These are phyloP conservation scores for Cephalotrichum gorgonifer DNA, from an alignment of 2,329 filamentous ascomycete genomes.

Conservation along the genomic window DNA sequence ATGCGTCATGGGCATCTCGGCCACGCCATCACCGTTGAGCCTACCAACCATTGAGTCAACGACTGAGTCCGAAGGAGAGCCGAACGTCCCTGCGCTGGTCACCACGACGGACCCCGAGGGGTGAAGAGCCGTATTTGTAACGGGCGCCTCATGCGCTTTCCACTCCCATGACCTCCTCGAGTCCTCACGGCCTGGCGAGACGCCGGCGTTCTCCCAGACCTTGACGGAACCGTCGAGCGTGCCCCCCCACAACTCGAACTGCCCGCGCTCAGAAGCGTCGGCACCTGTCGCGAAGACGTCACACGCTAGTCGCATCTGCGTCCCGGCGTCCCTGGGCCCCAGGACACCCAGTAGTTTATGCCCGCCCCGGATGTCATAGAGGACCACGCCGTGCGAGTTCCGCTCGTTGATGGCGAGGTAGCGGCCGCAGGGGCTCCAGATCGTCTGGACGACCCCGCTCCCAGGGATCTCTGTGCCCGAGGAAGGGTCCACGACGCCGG, in stretches of 20 bases:
- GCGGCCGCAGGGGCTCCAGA: slow-evolving; percentile 53
- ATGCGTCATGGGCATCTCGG: slow-evolving; percentile 7
- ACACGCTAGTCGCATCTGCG: slow-evolving; percentile 38
- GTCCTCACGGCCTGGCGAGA: slow-evolving; percentile 26
- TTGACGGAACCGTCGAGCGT: slow-evolving; percentile 41
- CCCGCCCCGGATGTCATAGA: slow-evolving; percentile 53
- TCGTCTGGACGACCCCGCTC: slow-evolving; percentile 49
- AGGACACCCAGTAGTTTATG: slow-evolving; percentile 46
- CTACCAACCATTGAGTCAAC: slow-evolving; percentile 1
- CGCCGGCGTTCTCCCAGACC: slow-evolving; percentile 48
- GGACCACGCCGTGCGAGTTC: slow-evolving; percentile 40
- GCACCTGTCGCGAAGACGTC: slow-evolving; percentile 37
- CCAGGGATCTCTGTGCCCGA: slow-evolving; percentile 36
- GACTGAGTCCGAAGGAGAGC: slow-evolving; percentile 14
- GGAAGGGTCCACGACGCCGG: slow-evolving; percentile 36
- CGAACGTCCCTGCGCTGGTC: slow-evolving; percentile 47
- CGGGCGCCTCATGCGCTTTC: slow-evolving; percentile 32
- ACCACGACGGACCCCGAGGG: slow-evolving; percentile 43
- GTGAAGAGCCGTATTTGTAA: slow-evolving; percentile 41
- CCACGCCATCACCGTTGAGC: slow-evolving; percentile 6
- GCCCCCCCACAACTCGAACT: slow-evolving; percentile 55
- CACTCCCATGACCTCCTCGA: slow-evolving; percentile 38
- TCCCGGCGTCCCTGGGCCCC: slow-evolving; percentile 6
- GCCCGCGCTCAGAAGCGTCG: slow-evolving; percentile 17
- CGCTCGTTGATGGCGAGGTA: slow-evolving; percentile 55